Base-by-base conservation (phyloP, 140 eudicot genomes). In the Stevia rebaudiana region DNA sequence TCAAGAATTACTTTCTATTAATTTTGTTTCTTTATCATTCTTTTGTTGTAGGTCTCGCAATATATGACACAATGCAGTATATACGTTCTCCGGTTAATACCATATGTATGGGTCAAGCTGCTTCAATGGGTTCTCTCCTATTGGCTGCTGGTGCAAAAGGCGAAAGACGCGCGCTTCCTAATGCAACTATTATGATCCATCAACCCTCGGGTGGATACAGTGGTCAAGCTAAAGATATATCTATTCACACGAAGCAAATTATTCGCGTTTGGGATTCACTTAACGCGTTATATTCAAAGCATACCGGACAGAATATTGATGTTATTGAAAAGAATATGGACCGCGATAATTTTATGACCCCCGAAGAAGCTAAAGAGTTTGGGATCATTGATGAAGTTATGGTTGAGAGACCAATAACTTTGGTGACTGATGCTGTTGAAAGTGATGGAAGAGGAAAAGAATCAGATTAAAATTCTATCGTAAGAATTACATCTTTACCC, bases 131-230 rank as follows among this genome's bases (percentile, higher is more conserved):
- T 48, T 90, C 97, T 70, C 95, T 90, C 17, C 90, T 90, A 9
- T 78, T 90, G 74, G 95, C 97, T 69, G 87, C 94, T 76, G 97
- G 97, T 39, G 81, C 97, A 15, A 90, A 90, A 80, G 95, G 97
- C 36, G 90, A 90, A 69, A 78, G 97, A 57, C 66, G 79, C 42
- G 62, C 97, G 52, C 97, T 90, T 75, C 97, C 97, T 54, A 90
- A 90, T 69, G 97, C 95, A n/a, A 83, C 95, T 1, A 70, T 90
- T 28, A 90, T 90, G 97, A 75, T 90, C 60, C 97, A 90, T 76
- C 97, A 90, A 66, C 97, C 97, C 30, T 86, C 95, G 1, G 97
- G 95, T 55, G 97, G 95, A 58, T 84, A 86, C 69, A 90, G 95
- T 68, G 97, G 94, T 41, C 95, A 90, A 65, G 94, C 97, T 60